phyloP scores from a whole-genome alignment of 2,329 filamentous ascomycete species.

The Immersiporthe knoxdaviesiana region DNA sequence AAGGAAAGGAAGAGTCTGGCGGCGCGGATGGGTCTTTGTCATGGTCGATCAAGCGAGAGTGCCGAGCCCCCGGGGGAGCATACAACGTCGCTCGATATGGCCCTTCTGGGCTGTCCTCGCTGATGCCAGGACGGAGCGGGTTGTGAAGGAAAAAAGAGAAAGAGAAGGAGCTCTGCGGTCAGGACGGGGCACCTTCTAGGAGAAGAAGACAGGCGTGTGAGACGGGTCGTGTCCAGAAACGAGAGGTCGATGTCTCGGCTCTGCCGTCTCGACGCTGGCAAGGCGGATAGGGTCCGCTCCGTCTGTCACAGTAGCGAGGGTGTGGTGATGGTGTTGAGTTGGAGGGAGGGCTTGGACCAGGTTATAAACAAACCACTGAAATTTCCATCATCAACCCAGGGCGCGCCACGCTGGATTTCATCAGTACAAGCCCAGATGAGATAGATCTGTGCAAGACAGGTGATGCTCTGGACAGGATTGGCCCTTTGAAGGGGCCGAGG shows the following conservation, averaged over 20 bases:
- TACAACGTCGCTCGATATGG: neutral
- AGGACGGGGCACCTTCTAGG: neutral
- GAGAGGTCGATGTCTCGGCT: neutral
- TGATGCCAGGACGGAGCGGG: neutral
- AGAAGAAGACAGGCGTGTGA: neutral
- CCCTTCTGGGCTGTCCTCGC: neutral
- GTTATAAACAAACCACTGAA: constrained; percentile 11
- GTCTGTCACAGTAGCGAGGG: neutral
- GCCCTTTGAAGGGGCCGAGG: neutral
- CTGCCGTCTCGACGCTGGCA: neutral
- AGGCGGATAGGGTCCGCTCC: neutral
- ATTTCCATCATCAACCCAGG: constrained; percentile 9
- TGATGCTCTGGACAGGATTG: neutral
- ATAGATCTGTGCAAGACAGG: neutral
- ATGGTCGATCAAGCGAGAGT: constrained; percentile 43
- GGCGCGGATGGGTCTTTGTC: constrained; percentile 51
- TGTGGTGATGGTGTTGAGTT: neutral
- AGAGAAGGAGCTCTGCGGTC: neutral
- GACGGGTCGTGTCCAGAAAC: too few species aligned
- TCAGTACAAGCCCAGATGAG: constrained; percentile 2
- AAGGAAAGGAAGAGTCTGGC: constrained; percentile 57
- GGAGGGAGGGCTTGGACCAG: neutral
- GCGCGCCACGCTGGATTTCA: neutral
- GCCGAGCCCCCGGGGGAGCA: neutral
- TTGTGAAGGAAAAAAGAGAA: neutral